Evolutionary conservation across 2,329 filamentous ascomycete genomes (phyloP), one percentile per base, ranked within the genome.

Genomic region (Helotiales sp.): DNA sequence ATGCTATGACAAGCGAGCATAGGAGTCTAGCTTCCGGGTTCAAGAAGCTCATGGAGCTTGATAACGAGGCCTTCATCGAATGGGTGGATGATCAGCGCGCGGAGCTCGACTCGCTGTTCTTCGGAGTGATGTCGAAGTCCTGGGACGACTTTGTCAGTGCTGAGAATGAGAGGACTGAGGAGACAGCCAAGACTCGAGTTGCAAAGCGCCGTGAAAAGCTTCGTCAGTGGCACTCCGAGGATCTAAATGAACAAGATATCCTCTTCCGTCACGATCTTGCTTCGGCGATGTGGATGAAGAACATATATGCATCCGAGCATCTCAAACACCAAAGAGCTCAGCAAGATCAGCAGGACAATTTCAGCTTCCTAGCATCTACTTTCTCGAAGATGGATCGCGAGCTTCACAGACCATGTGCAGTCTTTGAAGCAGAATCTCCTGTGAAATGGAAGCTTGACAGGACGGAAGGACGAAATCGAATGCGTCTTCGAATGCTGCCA

Each of bases 261-360:
- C 82, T 93, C 57, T 80, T 88, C 54, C 86, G 86, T n/a, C 93
- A 98, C 68, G 91, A 96, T 67, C 86, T 90, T 63, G 89, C 91
- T 0, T 93, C 95, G 55, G 88, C 85, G 38, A 88, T 93, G 58
- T 99, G 93, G 95, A 89, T 93, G 77, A 91, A 93, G 66, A 98
- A 96, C 67, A 96, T 99, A 38, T 95, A 93, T 72, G 87, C 89
- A 49, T 91, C 93, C 0, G 95, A 99, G 71, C 88, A 95, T 64
- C 84, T 93, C 69, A 98, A 96, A 71, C 88, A 96, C 63, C 93
- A 98, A 71, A 83, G 95, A 61, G 82, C 90, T 15, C 76, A 92
- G 54, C 95, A 99, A 73, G 96, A 99, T 68, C 91, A 96, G 68
- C 92, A 97, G 66, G 95, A 99, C 70, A 93, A 93, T 67, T 82